These are phyloP conservation scores for Pleurotus giganteus DNA, from an alignment of 768 basidiomycete species.

Conservation along the genomic window DNA sequence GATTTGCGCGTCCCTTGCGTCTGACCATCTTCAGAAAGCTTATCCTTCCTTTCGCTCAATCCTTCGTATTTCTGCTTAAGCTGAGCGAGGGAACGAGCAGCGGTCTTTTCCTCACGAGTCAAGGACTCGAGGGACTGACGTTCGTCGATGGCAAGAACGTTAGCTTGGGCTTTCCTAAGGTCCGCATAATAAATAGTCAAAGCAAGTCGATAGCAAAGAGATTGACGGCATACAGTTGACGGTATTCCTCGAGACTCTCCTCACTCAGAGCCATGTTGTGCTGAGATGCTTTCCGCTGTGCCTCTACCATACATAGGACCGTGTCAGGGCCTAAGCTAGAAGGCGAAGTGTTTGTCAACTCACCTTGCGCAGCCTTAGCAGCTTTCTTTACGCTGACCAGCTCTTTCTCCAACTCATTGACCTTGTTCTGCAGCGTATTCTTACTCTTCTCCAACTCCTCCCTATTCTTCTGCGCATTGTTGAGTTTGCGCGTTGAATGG, in stretches of 20 bases:
- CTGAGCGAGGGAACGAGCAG: conserved; percentile 59
- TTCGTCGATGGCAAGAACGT: conserved; percentile 78
- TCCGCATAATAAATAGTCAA: neutral
- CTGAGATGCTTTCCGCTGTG: conserved; percentile 68
- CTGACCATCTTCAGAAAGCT: conserved; percentile 52
- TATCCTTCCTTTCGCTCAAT: conserved; percentile 54
- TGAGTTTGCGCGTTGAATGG: conserved; percentile 77
- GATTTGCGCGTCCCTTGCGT: conserved; percentile 48
- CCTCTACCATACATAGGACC: conserved; percentile 43
- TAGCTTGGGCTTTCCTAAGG: conserved; percentile 75
- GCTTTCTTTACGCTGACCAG: conserved; percentile 61
- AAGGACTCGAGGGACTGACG: conserved; percentile 83
- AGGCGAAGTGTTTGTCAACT: conserved; percentile 18
- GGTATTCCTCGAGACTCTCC: conserved; percentile 86
- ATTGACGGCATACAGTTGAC: conserved; percentile 55
- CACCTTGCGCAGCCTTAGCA: conserved; percentile 80
- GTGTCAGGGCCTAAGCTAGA: neutral
- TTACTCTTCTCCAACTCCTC: conserved; percentile 64
- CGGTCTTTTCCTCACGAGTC: conserved; percentile 78
- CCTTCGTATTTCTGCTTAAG: conserved; percentile 70
- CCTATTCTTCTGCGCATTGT: conserved; percentile 61
- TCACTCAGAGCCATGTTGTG: conserved; percentile 77
- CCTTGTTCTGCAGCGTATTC: conserved; percentile 40
- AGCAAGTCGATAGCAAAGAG: neutral
- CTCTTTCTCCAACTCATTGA: conserved; percentile 61